Evolutionary conservation across 306 rosid species (phyloP).

Genomic region (Urtica urens): DNA sequence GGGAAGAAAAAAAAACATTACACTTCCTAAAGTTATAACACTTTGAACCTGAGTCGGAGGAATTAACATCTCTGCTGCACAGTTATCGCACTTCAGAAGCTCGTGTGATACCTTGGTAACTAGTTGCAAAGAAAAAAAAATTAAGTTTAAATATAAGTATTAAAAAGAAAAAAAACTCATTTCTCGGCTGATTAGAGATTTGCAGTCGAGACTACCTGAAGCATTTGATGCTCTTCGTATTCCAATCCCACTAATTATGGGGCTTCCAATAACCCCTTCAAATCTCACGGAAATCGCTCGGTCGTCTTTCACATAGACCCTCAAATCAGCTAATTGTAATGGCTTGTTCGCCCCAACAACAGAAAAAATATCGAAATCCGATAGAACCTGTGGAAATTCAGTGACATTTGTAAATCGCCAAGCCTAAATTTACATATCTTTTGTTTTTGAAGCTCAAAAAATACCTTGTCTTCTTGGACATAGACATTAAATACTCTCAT

Average conservation of each 20-base stretch:
- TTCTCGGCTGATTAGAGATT: not conserved
- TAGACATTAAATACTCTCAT: slow-evolving; percentile 67
- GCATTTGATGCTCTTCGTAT: slow-evolving; percentile 39
- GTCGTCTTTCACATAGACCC: slow-evolving; percentile 54
- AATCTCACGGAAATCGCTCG: slow-evolving; percentile 47
- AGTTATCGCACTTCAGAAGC: slow-evolving; percentile 44
- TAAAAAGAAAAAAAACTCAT: too few species aligned
- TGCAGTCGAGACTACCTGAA: slow-evolving; percentile 30
- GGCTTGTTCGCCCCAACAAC: slow-evolving; percentile 83
- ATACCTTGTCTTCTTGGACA: slow-evolving; percentile 70
- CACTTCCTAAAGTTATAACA: slow-evolving; percentile 11
- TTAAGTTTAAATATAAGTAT: too few species aligned
- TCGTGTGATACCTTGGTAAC: slow-evolving; percentile 35
- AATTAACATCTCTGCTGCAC: slow-evolving; percentile 49
- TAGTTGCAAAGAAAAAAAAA: slow-evolving; percentile 9
- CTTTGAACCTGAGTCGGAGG: slow-evolving; percentile 59
- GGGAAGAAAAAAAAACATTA: too few species aligned
- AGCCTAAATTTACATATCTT: not conserved
- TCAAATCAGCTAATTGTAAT: slow-evolving; percentile 41
- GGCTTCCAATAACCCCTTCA: slow-evolving; percentile 71
- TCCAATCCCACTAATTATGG: slow-evolving; percentile 69
- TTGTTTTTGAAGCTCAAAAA: too few species aligned
- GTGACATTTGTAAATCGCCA: not conserved
- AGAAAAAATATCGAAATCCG: slow-evolving; percentile 65
- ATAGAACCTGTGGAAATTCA: slow-evolving; percentile 46